Evolutionary conservation across 768 basidiomycete species (phyloP), one percentile per base, ranked within the genome.

Genomic region (Baorangia bicolor): DNA sequence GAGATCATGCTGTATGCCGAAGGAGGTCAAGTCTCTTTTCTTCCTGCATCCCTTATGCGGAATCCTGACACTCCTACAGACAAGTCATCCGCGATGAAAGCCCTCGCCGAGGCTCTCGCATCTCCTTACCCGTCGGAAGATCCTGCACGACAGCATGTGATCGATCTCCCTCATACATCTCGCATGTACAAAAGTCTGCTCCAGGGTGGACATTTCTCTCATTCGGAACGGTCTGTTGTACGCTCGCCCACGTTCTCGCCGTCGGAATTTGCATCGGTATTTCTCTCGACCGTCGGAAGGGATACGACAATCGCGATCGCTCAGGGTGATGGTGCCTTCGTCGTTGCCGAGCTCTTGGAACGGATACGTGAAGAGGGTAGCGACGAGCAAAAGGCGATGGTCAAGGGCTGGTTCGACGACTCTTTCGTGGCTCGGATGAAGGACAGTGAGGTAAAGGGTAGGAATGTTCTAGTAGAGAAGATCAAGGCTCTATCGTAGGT

Each of bases 141-240:
- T 48, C 53, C 75, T 0, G 55, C 75, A 12, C 68, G 67, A 12
- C 78, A 81, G 0, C 91, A 94, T 70, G 80, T 82, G 16, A 87
- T 95, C 55, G 88, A 95, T 64, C 78, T 94, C 13, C 83, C 92
- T 1, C 92, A 93, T 63, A 82, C 87, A 1, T 87, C 90, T 4
- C 81, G 94, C 38, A 66, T 94, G 46, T 95, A 92, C 80, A 97
- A 97, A 69, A 85, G 85, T 7, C 83, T 97, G 7, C 78, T 97
- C 1, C 92, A 95, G 67, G 94, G 94, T 6, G 94, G 94, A 0
- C 93, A 95, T 67, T 97, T 86, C 72, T 85, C 84, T 57, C 86
- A 84, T 31, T 68, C 79, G 0, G 80, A 83, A 3, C 78, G 78
- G 21, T 58, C 78, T 3, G 75, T 95, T 35, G 79, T 81, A 31